Evolutionary conservation across 805 yeast genomes (phyloP).

Genomic region (Ogataea ramenticola): DNA sequence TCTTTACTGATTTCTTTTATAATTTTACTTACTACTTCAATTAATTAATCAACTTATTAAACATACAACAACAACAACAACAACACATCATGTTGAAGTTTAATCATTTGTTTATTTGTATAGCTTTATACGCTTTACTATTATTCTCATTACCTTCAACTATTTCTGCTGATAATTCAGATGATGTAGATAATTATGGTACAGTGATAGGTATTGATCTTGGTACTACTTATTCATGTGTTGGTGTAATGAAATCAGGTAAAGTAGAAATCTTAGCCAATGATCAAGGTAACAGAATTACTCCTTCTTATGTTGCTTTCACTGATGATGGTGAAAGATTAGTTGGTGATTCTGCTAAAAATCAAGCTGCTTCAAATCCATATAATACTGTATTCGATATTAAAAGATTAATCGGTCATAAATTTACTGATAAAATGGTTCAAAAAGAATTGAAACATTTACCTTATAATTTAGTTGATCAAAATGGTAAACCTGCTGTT

Average conservation of each 20-base stretch:
- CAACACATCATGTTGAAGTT: constrained; percentile 16
- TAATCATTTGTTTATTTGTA: constrained; percentile 17
- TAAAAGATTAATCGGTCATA: constrained; percentile 87
- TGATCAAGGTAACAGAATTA: constrained; percentile 98
- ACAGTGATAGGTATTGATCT: constrained; percentile 85
- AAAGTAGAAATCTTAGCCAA: constrained; percentile 93
- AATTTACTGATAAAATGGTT: constrained; percentile 74
- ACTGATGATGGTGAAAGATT: constrained; percentile 89
- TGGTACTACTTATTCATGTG: constrained; percentile 98
- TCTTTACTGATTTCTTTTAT: too few species aligned
- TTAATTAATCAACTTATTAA: too few species aligned
- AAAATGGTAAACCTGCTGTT: constrained; percentile 80
- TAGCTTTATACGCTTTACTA: constrained; percentile 18
- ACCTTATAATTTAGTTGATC: constrained; percentile 76
- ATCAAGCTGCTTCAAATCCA: constrained; percentile 97
- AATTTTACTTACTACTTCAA: too few species aligned
- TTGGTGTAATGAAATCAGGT: constrained; percentile 53
- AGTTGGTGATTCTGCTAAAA: constrained; percentile 97
- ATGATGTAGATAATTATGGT: constrained; percentile 23
- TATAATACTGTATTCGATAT: constrained; percentile 90
- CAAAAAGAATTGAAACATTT: constrained; percentile 76
- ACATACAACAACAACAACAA: too few species aligned
- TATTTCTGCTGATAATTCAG: constrained; percentile 19
- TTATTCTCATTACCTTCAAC: constrained; percentile 22
- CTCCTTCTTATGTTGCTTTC: constrained; percentile 95